These are phyloP conservation scores for Metarhizium anisopliae DNA, from an alignment of 2,329 filamentous ascomycete genomes.

Conservation along the genomic window DNA sequence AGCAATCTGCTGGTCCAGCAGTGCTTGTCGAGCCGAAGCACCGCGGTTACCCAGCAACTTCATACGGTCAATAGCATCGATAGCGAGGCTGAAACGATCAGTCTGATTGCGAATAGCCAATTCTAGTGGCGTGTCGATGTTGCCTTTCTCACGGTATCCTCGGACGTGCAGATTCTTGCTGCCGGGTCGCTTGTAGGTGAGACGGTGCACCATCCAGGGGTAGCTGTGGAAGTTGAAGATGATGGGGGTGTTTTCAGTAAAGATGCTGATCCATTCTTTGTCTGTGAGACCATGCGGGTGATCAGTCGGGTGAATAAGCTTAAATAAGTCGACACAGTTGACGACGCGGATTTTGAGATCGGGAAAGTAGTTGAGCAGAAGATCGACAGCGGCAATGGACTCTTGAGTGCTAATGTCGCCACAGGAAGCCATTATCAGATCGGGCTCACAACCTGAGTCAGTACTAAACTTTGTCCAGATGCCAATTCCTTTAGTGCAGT, in stretches of 20 bases:
- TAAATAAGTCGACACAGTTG: slow-evolving; percentile 75
- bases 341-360: slow-evolving; percentile 69
- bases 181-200: slow-evolving; percentile 68
- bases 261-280: slow-evolving; percentile 56
- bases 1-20: slow-evolving; percentile 56
- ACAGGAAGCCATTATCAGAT: slow-evolving; percentile 67
- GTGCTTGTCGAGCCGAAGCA: slow-evolving; percentile 49
- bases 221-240: slow-evolving; percentile 84
- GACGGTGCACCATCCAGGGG: slow-evolving; percentile 68
- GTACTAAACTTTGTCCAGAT: slow-evolving; percentile 74
- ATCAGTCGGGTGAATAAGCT: slow-evolving; percentile 59
- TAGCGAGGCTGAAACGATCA: slow-evolving; percentile 68
- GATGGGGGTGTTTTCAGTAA: slow-evolving; percentile 63
- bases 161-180: slow-evolving; percentile 62
- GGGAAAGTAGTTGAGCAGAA: slow-evolving; percentile 63
- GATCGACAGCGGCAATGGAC: slow-evolving; percentile 63
- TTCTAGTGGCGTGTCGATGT: slow-evolving; percentile 74
- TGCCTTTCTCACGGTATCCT: slow-evolving; percentile 76
- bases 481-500: slow-evolving; percentile 70
- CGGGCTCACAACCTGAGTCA: slow-evolving; percentile 58
- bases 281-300: slow-evolving; percentile 67
- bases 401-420: slow-evolving; percentile 70
- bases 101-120: slow-evolving; percentile 70
- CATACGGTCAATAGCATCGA: slow-evolving; percentile 66
- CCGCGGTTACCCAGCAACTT: slow-evolving; percentile 54